A percentile compares a stretch with the other conserved stretches of the same genome.
Evolutionary conservation across 208 protist species (phyloP).

Genomic region (Acanthamoeba healyi): DNA sequence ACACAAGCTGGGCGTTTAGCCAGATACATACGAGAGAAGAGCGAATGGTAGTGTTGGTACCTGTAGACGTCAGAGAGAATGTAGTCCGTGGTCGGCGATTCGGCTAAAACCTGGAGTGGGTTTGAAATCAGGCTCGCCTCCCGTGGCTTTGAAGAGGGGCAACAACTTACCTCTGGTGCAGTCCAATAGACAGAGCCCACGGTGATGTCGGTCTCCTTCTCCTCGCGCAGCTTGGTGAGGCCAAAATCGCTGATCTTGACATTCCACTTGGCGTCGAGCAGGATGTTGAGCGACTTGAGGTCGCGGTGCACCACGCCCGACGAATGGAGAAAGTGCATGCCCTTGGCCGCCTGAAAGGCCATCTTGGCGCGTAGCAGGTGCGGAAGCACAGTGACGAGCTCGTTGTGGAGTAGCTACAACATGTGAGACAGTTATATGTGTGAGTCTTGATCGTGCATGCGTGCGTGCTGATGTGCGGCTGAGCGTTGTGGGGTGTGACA

Average conservation of each 20-base stretch:
- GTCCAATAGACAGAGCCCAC: constrained; percentile 30
- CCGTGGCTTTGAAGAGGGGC: no score
- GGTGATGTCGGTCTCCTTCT: constrained; percentile 12
- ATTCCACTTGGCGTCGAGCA: constrained; percentile 55
- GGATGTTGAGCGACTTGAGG: constrained; percentile 65
- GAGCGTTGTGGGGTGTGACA: no score
- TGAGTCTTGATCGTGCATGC: no score
- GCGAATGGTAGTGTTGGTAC: neutral
- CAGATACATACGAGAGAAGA: neutral
- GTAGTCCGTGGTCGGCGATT: constrained; percentile 44
- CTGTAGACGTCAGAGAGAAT: constrained; percentile 68
- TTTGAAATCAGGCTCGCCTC: no score
- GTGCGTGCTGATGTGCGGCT: no score
- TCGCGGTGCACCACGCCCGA: constrained; percentile 66
- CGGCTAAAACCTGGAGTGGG: no score
- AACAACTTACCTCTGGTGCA: constrained; percentile 70
- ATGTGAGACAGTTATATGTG: neutral
- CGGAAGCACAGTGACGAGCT: constrained; percentile 46
- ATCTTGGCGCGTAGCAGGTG: constrained; percentile 34
- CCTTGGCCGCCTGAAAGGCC: constrained; percentile 73
- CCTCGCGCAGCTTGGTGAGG: constrained; percentile 55
- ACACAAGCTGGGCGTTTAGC: neutral
- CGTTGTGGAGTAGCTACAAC: constrained; percentile 43
- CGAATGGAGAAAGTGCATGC: constrained; percentile 72
- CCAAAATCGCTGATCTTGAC: constrained; percentile 71